Base-by-base conservation (phyloP, 441 rosid genomes). In the Erodium chrysanthum region DNA sequence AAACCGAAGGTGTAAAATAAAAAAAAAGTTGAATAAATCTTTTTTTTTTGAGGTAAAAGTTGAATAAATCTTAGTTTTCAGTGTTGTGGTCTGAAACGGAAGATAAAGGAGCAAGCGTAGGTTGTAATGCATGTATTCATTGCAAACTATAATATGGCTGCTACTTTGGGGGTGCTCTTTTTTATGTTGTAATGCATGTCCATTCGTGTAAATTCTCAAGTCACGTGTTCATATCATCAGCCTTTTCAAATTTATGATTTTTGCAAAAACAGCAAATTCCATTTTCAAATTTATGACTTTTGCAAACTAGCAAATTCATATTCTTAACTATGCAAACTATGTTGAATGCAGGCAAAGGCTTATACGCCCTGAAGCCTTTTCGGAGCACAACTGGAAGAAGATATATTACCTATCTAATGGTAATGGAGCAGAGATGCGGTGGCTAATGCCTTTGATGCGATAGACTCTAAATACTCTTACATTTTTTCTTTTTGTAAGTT, bases 361-460 rank as follows among this genome's bases (percentile, higher is more conserved):
- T 70, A 78, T 84, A 42, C 64, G 76, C 52, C 86, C 83, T 3
- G 97, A 91, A 72, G 88, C 80, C 60, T 94, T 91, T 69, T 81
- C 96, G 6, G 94, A 89, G 73, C 91, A 88, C 59, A 86, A 76
- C 70, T 91, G 97, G 96, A 88, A 83, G 83, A 94, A 85, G 58
- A 78, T 84, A 50, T 94, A 83, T 71, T 88, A 85, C 79, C 68
- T 94, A 68, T 79, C 94, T n/a, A 88, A 90, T 35, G 97, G 99
- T 68, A 94, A 94, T 74, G 97, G 97, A 75, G 80, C 86, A 46
- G 99, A 94, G 79, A 87, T 94, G 88, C 85, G 98, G 77, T 76
- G 78, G 76, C 80, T 91, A 71, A 79, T 76, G 74, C 92, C 96
- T 60, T 68, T 94, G 69, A 89, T 91, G 88, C 88, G 73, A 69